A percentile compares a stretch with the other conserved stretches of the same genome.
Conservation (phyloP, 345 rosid genomes). For the Rubroshorea leprosula region DNA sequence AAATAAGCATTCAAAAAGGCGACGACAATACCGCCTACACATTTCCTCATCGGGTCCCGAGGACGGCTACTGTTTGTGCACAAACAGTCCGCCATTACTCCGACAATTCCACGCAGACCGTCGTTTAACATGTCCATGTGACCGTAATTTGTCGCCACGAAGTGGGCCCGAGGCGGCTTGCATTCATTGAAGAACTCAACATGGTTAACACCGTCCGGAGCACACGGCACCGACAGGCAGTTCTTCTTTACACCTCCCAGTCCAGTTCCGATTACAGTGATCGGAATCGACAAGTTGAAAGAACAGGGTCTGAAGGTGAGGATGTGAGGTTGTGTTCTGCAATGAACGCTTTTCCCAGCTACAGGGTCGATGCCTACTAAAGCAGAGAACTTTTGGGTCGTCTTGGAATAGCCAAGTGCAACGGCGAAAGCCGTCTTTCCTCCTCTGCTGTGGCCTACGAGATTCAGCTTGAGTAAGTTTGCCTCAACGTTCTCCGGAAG, state of each 20-base stretch:
- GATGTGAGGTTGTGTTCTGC: constrained; percentile 16
- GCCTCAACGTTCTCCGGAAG: constrained; percentile 17
- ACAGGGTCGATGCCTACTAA: constrained; percentile 34
- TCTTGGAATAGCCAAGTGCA: constrained; percentile 20
- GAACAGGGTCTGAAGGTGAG: constrained; percentile 15
- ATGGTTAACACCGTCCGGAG: constrained; percentile 28
- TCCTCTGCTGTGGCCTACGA: constrained; percentile 42
- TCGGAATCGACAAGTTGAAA: constrained; percentile 24
- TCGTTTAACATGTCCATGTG: constrained; percentile 43
- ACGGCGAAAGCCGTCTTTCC: constrained; percentile 34
- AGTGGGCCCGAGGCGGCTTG: constrained; percentile 29
- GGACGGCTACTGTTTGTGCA: constrained; percentile 20
- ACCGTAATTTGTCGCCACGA: constrained; percentile 30
- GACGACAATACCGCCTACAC: constrained; percentile 32
- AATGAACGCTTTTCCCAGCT: constrained; percentile 10
- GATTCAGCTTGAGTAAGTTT: constrained; percentile 16
- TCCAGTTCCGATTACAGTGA: constrained; percentile 30
- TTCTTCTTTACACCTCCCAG: constrained; percentile 15
- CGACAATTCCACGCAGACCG: not conserved
- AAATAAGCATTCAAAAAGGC: constrained; percentile 31
- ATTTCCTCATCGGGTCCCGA: constrained; percentile 27
- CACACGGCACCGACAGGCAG: constrained; percentile 15
- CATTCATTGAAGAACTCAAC: constrained; percentile 27
- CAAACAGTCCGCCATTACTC: not conserved
- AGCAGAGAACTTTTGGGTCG: constrained; percentile 13